These are phyloP conservation scores for Rhizopus sp. DNA, from an alignment of 371 early-diverging fungal genomes.

Conservation along the genomic window DNA sequence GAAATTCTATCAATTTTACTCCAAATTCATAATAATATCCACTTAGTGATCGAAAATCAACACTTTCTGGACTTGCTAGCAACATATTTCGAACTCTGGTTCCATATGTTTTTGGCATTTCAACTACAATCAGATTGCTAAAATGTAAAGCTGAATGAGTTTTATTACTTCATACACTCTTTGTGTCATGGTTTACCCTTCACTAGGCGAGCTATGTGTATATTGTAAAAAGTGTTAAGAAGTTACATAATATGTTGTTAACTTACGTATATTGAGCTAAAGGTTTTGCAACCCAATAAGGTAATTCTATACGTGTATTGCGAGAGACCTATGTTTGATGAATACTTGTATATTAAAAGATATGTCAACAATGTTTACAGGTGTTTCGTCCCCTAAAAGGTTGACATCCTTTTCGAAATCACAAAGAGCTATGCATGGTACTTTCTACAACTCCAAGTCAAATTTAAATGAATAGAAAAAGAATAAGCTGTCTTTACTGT, in stretches of 20 bases:
- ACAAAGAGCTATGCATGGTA: conserved; percentile 44
- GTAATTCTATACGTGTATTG: conserved; percentile 40
- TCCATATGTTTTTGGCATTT: conserved; percentile 43
- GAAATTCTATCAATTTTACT: conserved; percentile 31
- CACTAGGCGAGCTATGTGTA: conserved; percentile 6
- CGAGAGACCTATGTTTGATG: conserved; percentile 13
- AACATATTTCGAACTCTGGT: conserved; percentile 44
- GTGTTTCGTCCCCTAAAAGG: conserved; percentile 38
- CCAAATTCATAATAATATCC: conserved; percentile 52
- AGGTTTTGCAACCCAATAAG: conserved; percentile 49
- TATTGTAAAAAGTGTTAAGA: not conserved
- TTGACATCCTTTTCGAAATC: conserved; percentile 35
- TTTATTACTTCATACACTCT: not conserved
- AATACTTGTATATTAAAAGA: not conserved
- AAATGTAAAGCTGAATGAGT: not conserved
- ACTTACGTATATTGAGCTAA: conserved; percentile 43
- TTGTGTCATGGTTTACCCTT: not conserved
- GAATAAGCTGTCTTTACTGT: conserved; percentile 20
- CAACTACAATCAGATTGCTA: conserved; percentile 33
- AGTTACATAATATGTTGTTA: not conserved
- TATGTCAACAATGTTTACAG: conserved; percentile 15
- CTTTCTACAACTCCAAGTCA: conserved; percentile 26
- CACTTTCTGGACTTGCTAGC: conserved; percentile 37
- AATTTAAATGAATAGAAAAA: not conserved
- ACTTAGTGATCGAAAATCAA: conserved; percentile 40